Evolutionary conservation across 169 alveolate genomes (phyloP).

Genomic region (Plasmodium fragile): DNA sequence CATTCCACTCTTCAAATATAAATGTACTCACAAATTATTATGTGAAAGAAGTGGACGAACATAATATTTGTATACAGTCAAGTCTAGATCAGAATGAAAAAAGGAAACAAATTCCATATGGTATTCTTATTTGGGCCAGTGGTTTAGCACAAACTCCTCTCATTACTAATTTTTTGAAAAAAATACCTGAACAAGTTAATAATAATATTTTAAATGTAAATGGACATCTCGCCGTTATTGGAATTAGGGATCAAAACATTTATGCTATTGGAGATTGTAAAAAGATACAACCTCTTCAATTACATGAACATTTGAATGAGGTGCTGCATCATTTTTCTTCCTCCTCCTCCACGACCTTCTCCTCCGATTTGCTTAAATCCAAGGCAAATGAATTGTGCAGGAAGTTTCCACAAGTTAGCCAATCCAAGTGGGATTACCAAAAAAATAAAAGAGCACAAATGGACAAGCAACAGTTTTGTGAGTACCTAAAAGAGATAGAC

Average conservation of each 20-base stretch:
- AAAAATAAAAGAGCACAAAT: slow-evolving; percentile 74
- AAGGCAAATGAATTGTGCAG: slow-evolving; percentile 32
- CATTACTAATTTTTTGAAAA: slow-evolving; percentile 60
- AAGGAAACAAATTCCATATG: slow-evolving; percentile 77
- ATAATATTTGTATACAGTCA: slow-evolving; percentile 74
- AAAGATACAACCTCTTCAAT: slow-evolving; percentile 76
- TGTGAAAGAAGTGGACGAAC: slow-evolving; percentile 79
- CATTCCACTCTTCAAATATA: slow-evolving; percentile 69
- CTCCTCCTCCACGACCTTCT: neutral
- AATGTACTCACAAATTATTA: slow-evolving; percentile 78
- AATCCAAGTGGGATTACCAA: slow-evolving; percentile 74
- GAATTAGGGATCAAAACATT: slow-evolving; percentile 63
- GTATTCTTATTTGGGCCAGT: slow-evolving; percentile 87
- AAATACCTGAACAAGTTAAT: slow-evolving; percentile 79
- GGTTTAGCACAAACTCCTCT: slow-evolving; percentile 77
- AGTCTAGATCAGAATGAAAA: slow-evolving; percentile 71
- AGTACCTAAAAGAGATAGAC: slow-evolving; percentile 78
- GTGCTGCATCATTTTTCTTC: slow-evolving; percentile 35
- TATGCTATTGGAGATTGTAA: slow-evolving; percentile 86
- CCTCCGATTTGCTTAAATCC: slow-evolving; percentile 58
- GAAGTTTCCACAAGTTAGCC: slow-evolving; percentile 80
- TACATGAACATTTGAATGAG: slow-evolving; percentile 73
- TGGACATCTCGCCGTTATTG: slow-evolving; percentile 79
- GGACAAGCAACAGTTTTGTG: slow-evolving; percentile 54
- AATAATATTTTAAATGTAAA: slow-evolving; percentile 80